These are phyloP conservation scores for Tagetes patula DNA, from an alignment of 129 eudicot species.

Conservation along the genomic window DNA sequence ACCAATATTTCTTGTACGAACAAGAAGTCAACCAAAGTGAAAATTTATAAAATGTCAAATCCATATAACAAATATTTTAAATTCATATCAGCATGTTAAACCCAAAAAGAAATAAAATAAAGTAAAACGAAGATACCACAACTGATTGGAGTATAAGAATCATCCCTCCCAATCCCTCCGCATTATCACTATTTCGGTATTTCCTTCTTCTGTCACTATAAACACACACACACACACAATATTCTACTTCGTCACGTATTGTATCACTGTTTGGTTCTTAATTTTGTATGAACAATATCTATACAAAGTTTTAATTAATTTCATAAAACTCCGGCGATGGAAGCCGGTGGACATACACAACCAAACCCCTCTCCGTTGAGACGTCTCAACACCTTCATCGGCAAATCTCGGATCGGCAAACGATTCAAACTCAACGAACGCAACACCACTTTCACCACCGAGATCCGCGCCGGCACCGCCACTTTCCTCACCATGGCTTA, in stretches of 20 bases:
- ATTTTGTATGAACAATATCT: neutral
- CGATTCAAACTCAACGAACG: slow-evolving; percentile 72
- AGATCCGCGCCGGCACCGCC: slow-evolving; percentile 89
- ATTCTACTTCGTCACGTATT: slow-evolving; percentile 9
- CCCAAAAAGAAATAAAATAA: neutral
- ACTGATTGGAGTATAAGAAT: slow-evolving; percentile 31
- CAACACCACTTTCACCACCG: slow-evolving; percentile 74
- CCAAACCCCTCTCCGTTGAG: slow-evolving; percentile 35
- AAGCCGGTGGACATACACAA: slow-evolving; percentile 36
- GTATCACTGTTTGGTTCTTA: no score
- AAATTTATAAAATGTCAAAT: neutral
- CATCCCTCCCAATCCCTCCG: slow-evolving; percentile 32
- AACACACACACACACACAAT: slow-evolving; percentile 13
- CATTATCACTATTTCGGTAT: slow-evolving; percentile 8
- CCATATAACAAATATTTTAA: neutral
- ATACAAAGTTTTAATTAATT: neutral
- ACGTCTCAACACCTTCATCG: slow-evolving; percentile 61
- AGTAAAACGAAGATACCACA: slow-evolving; percentile 10
- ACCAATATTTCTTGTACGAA: neutral
- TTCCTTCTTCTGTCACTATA: slow-evolving; percentile 19
- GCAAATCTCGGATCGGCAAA: slow-evolving; percentile 49
- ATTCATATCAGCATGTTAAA: neutral
- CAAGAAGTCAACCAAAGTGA: neutral
- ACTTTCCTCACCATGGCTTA: slow-evolving; percentile 98
- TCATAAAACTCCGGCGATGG: slow-evolving; percentile 31